phyloP scores from a whole-genome alignment of 176 grass and related monocot species.

The Bromus sterilis region DNA sequence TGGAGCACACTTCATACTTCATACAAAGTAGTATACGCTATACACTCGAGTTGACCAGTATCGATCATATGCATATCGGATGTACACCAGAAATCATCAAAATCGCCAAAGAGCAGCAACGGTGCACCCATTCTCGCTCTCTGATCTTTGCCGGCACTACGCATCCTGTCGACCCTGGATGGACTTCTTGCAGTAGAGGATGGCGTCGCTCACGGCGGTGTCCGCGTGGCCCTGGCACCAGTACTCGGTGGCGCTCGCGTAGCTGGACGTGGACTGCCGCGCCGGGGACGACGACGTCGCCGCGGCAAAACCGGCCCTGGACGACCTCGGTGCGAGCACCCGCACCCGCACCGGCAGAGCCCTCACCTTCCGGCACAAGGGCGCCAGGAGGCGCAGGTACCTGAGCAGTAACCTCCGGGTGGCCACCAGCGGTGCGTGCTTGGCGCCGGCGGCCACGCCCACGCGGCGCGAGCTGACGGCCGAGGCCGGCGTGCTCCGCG shows the following conservation, averaged over 20 bases:
- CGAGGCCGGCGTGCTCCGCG: constrained; percentile 62
- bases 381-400: constrained; percentile 75
- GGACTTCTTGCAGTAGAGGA: constrained; percentile 92
- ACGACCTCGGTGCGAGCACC: constrained; percentile 8
- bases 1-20: constrained; percentile 11
- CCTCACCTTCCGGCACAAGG: constrained; percentile 68
- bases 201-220: constrained; percentile 74
- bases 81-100: neutral
- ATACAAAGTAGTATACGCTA: constrained; percentile 1
- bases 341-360: constrained; percentile 30
- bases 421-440: constrained; percentile 24
- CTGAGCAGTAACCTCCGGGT: constrained; percentile 58
- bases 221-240: constrained; percentile 78
- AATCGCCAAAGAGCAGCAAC: neutral
- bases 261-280: constrained; percentile 34
- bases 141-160: neutral
- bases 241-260: constrained; percentile 20
- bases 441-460: constrained; percentile 5
- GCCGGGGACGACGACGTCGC: neutral
- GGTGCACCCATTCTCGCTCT: neutral
- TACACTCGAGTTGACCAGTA: constrained; percentile 21
- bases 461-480: constrained; percentile 2
- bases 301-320: neutral
- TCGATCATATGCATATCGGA: constrained; percentile 16
- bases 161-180: constrained; percentile 37